Evolutionary conservation across 331 rosid genomes (phyloP), one percentile per base, ranked within the genome.

Genomic region (Pyracantha coccinea): DNA sequence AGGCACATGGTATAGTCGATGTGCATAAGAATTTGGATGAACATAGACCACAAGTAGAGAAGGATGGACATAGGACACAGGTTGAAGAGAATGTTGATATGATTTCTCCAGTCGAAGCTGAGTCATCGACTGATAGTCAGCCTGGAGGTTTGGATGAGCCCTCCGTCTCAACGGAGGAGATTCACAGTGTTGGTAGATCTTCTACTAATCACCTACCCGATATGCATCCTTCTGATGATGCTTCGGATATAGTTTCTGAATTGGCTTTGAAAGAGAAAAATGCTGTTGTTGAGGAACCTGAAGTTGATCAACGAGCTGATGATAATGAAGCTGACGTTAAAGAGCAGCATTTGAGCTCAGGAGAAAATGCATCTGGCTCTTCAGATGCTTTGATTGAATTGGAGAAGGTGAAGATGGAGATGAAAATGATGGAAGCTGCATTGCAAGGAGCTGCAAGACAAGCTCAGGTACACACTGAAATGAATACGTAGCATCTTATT

Each of bases 371-470:
- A 61, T 63, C 84, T 28, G 84, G 66, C 75, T 55, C 80, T 66
- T 81, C 87, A 50, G 82, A 82, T 73, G 75, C 90, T 80, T 50
- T 77, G 66, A 74, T 71, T 80, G 99, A 90, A 75, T 81, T 92
- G 72, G 97, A 90, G 85, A 90, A 66, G 84, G 82, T 89, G 77
- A 95, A 89, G 84, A 82, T 19, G 75, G 99, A 95, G 74, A 84
- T 88, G 93, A 89, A 90, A 82, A 89, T 90, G 97, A 89, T 92
- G 97, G 99, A 95, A 82, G 85, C 86, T 77, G 99, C 99, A 72
- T 83, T 95, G 80, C 99, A 76, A 86, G 99, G 97, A 68, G 99
- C 99, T 69, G 99, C 97, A 77, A 90, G 93, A 83, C 99, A 95
- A 70, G 93, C 99, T 77, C 99, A 95, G 97, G 99, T 92, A 87